A percentile compares a stretch with the other conserved stretches of the same genome.
phyloP scores from a whole-genome alignment of 768 basidiomycete genomes.

The Pleurotus citrinopileatus region DNA sequence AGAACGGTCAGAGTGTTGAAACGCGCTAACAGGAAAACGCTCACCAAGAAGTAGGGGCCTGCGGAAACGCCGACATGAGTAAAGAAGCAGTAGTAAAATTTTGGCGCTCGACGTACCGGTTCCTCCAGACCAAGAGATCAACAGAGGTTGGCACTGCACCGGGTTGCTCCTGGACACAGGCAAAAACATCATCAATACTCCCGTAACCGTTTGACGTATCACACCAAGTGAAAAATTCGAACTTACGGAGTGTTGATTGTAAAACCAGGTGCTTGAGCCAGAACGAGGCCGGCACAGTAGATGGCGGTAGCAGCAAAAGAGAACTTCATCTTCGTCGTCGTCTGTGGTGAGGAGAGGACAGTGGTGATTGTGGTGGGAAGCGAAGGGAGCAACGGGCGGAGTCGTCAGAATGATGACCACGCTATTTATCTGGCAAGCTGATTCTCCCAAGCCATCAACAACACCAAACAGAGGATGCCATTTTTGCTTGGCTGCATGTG shows the following conservation, averaged over 20 bases:
- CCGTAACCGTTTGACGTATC: neutral
- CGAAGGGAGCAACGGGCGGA: neutral
- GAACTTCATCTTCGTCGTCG: slow-evolving; percentile 12
- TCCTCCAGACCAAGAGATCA: slow-evolving; percentile 57
- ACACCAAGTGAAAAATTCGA: neutral
- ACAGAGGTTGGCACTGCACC: slow-evolving; percentile 56
- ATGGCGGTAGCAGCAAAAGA: slow-evolving; percentile 38
- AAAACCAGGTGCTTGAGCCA: slow-evolving; percentile 43
- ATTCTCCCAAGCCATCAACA: slow-evolving; percentile 6
- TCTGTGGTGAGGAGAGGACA: neutral
- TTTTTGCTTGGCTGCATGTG: neutral
- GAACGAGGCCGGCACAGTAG: slow-evolving; percentile 26
- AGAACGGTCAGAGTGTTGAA: slow-evolving; percentile 8
- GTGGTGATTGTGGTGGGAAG: slow-evolving; percentile 6
- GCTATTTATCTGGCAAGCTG: slow-evolving; percentile 8
- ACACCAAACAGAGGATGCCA: neutral
- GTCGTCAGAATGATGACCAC: neutral
- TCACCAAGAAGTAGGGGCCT: slow-evolving; percentile 68
- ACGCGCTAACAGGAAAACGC: slow-evolving; percentile 21
- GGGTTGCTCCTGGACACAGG: slow-evolving; percentile 37
- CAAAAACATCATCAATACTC: slow-evolving; percentile 10
- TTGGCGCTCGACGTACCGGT: slow-evolving; percentile 35
- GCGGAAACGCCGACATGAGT: slow-evolving; percentile 7
- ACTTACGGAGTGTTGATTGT: slow-evolving; percentile 74
- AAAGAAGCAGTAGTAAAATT: slow-evolving; percentile 8